Percentiles rank a stretch among this genome's conserved stretches.
phyloP scores from a whole-genome alignment of 208 protist genomes.

The Wallacemonas sp. region DNA sequence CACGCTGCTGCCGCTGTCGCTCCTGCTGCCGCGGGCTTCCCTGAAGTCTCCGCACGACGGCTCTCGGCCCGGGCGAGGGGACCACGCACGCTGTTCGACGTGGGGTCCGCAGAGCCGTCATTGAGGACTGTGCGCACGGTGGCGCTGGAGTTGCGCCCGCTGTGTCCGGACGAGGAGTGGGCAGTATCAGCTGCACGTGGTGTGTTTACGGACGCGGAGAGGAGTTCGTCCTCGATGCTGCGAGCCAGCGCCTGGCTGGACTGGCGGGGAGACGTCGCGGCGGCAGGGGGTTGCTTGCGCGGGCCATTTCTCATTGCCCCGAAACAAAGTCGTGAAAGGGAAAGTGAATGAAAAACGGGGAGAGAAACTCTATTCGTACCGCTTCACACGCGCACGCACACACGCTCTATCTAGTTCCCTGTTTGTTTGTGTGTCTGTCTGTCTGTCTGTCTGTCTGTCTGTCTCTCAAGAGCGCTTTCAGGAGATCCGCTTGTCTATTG shows the following conservation, averaged over 20 bases:
- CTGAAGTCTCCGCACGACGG: background rate
- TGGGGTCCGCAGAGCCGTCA: background rate
- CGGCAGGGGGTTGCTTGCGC: background rate
- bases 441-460: too few relatives aligned
- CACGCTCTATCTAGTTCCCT: too few relatives aligned
- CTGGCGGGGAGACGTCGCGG: background rate
- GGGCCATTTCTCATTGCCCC: constrained; percentile 1
- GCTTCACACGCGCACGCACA: too few relatives aligned
- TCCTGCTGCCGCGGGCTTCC: background rate
- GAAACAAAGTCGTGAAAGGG: too few relatives aligned
- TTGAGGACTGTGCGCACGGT: background rate
- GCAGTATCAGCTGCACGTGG: background rate
- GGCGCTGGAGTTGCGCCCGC: background rate
- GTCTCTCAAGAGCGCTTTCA: too few relatives aligned
- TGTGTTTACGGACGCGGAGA: constrained; percentile 8
- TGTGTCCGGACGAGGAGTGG: background rate
- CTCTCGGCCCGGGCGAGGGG: constrained; percentile 6
- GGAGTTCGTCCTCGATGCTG: constrained; percentile 12
- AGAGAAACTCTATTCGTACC: too few relatives aligned
- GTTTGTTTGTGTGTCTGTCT: too few relatives aligned
- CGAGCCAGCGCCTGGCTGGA: constrained; percentile 8
- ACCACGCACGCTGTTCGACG: too few relatives aligned
- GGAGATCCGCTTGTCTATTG: too few relatives aligned
- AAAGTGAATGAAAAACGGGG: too few relatives aligned
- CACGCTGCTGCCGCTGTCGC: background rate